Evolutionary conservation across 2,329 filamentous ascomycete genomes (phyloP).

Genomic region (Lachnellula hyalina): DNA sequence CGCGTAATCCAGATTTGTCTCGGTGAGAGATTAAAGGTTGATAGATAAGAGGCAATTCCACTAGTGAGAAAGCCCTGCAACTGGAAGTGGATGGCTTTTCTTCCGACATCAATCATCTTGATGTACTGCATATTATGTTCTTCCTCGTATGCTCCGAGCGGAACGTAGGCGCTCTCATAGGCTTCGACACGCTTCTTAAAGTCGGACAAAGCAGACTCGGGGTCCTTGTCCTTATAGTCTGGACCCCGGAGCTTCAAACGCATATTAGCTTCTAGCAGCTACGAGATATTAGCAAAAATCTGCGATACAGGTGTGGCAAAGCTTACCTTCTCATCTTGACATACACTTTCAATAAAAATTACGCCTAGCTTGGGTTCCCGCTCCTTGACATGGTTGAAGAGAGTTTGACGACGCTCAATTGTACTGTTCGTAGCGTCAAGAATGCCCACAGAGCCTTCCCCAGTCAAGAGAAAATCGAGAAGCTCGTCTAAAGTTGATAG

Average conservation of each 20-base stretch:
- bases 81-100: constrained; percentile 87
- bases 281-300: constrained; percentile 8
- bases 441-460: constrained; percentile 86
- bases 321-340: constrained; percentile 66
- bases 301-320: not conserved
- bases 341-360: constrained; percentile 92
- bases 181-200: constrained; percentile 90
- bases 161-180: constrained; percentile 91
- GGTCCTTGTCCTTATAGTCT: constrained; percentile 93
- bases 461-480: constrained; percentile 77
- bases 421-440: constrained; percentile 98
- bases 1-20: constrained; percentile 97
- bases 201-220: constrained; percentile 74
- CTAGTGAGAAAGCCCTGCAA: constrained; percentile 88
- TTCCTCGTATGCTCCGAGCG: constrained; percentile 87
- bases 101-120: constrained; percentile 91
- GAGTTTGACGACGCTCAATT: constrained; percentile 71
- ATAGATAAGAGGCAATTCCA: constrained; percentile 88
- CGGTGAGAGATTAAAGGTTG: constrained; percentile 94
- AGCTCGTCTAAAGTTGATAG: constrained; percentile 90
- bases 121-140: constrained; percentile 89
- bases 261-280: constrained; percentile 91
- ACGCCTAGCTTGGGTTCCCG: constrained; percentile 85
- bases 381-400: constrained; percentile 77
- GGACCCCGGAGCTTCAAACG: constrained; percentile 91